Percentiles rank a stretch among this genome's conserved stretches.
These are phyloP conservation scores for Pleurotus ostreatus DNA, from an alignment of 768 basidiomycete species.

Conservation along the genomic window DNA sequence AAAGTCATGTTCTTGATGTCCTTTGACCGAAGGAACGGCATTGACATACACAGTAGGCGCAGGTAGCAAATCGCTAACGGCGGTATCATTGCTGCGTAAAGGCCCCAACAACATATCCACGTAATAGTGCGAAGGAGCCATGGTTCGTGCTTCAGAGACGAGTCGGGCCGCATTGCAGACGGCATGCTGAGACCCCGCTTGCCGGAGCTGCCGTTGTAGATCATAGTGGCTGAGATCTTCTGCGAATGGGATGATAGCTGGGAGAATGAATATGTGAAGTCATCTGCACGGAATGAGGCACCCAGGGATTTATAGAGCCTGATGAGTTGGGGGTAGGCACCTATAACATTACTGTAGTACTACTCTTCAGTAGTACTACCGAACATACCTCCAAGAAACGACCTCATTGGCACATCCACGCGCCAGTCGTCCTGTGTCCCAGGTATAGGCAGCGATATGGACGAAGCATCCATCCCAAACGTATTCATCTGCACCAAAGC, in stretches of 20 bases:
- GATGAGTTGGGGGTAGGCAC: constrained; percentile 73
- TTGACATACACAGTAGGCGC: constrained; percentile 20
- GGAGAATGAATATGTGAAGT: constrained; percentile 76
- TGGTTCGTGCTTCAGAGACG: neutral
- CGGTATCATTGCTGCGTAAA: neutral
- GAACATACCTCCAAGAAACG: constrained; percentile 68
- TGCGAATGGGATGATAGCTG: constrained; percentile 28
- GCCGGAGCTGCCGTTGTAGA: constrained; percentile 66
- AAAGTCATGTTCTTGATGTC: constrained; percentile 34
- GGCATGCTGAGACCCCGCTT: constrained; percentile 50
- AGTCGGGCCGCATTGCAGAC: constrained; percentile 24
- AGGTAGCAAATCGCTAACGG: constrained; percentile 2
- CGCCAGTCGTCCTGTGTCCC: constrained; percentile 39
- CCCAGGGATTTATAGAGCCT: constrained; percentile 59
- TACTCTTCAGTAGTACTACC: neutral
- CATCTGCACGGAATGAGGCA: constrained; percentile 46
- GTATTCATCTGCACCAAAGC: constrained; percentile 35
- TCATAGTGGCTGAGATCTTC: constrained; percentile 43
- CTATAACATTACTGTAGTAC: constrained; percentile 37
- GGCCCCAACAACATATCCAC: neutral
- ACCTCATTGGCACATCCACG: constrained; percentile 79
- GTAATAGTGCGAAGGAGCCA: neutral
- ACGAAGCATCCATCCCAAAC: constrained; percentile 70
- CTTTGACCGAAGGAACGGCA: constrained; percentile 23
- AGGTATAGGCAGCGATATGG: constrained; percentile 40